Conservation (phyloP, 495 filamentous ascomycete genomes). For the Aspergillus taichungensis region DNA sequence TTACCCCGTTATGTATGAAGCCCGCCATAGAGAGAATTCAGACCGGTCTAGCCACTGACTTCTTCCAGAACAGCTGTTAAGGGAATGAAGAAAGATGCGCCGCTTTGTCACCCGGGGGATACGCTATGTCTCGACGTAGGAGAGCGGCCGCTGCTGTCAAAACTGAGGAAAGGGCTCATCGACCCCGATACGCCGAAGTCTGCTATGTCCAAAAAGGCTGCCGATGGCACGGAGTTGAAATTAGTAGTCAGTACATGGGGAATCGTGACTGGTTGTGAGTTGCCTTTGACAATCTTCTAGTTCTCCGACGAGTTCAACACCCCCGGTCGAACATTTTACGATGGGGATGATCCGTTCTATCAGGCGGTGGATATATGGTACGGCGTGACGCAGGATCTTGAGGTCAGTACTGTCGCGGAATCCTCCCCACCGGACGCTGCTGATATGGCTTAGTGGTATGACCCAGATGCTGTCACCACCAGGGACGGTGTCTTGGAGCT, state of each 20-base stretch:
- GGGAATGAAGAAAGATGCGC: conserved; percentile 13
- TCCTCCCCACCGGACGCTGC: neutral
- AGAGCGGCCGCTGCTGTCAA: conserved; percentile 47
- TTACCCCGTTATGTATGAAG: conserved; percentile 61
- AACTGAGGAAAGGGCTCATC: conserved; percentile 52
- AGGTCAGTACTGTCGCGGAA: conserved; percentile 32
- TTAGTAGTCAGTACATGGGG: conserved; percentile 46
- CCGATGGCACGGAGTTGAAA: conserved; percentile 52
- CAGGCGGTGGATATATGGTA: conserved; percentile 72
- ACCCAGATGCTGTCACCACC: conserved; percentile 67
- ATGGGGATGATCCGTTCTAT: conserved; percentile 65
- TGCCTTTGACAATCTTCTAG: conserved; percentile 19
- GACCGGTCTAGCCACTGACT: neutral
- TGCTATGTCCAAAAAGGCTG: conserved; percentile 45
- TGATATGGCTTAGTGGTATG: conserved; percentile 53
- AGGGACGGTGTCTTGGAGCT: conserved; percentile 58
- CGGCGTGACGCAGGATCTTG: conserved; percentile 66
- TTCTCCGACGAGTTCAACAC: conserved; percentile 77
- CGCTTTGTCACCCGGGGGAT: conserved; percentile 30
- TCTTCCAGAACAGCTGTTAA: conserved; percentile 49
- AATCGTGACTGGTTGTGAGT: neutral
- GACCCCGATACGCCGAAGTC: conserved; percentile 63
- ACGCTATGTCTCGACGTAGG: conserved; percentile 52
- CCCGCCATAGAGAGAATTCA: neutral
- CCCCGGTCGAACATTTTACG: conserved; percentile 63